Evolutionary conservation across 2,329 filamentous ascomycete species (phyloP).

Genomic region (Dothideomycetes sp.): DNA sequence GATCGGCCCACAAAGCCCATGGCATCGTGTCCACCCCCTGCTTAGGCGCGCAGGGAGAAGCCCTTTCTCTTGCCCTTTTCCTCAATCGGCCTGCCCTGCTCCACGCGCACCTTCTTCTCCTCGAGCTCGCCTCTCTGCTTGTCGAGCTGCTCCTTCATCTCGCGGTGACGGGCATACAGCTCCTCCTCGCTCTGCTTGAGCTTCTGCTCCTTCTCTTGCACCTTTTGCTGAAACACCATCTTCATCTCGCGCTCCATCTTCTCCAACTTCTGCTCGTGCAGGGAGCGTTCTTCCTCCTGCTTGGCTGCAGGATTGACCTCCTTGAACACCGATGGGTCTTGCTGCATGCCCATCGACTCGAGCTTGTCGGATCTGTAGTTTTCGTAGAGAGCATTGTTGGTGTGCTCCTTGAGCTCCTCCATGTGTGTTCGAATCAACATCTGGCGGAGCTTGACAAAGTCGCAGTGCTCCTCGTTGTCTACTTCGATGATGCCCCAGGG

Average conservation of each 20-base stretch:
- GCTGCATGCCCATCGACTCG: constrained; percentile 93
- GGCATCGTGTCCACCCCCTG: background rate
- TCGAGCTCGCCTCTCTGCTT: constrained; percentile 89
- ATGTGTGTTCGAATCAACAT: constrained; percentile 99
- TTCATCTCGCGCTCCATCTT: constrained; percentile 99
- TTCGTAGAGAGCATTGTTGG: constrained; percentile 97
- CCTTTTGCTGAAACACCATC: constrained; percentile 99
- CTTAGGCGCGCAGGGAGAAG: constrained; percentile 70
- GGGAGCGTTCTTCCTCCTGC: constrained; percentile 95
- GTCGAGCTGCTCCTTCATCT: constrained; percentile 99
- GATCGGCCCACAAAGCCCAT: background rate
- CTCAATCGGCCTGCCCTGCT: constrained; percentile 90
- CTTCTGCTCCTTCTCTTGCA: constrained; percentile 98
- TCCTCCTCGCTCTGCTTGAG: constrained; percentile 99
- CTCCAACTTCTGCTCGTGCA: constrained; percentile 98
- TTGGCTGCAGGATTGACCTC: constrained; percentile 99
- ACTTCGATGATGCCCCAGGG: constrained; percentile 99
- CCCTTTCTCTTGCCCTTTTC: constrained; percentile 99
- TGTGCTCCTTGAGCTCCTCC: constrained; percentile 99
- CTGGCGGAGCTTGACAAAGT: constrained; percentile 98
- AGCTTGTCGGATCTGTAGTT: constrained; percentile 99
- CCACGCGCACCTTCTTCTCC: constrained; percentile 94
- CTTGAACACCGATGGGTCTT: constrained; percentile 99
- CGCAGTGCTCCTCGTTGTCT: constrained; percentile 99
- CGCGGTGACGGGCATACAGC: constrained; percentile 91